Percentiles rank a stretch among this genome's conserved stretches.
phyloP scores from a whole-genome alignment of 2,329 filamentous ascomycete genomes.

The Verticillium klebahnii region DNA sequence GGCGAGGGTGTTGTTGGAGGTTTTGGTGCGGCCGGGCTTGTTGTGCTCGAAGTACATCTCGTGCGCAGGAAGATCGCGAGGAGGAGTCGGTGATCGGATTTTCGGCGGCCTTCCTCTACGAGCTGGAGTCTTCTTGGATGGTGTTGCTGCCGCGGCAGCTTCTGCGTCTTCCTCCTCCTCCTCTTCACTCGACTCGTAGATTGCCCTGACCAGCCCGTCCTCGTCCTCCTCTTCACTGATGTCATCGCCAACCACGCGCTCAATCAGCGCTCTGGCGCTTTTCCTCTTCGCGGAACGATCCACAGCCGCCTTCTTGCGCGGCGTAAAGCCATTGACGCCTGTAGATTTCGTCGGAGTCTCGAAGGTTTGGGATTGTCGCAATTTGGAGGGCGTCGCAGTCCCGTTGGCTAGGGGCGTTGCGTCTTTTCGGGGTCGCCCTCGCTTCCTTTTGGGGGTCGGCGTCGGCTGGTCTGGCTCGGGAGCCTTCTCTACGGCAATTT shows the following conservation, averaged over 20 bases:
- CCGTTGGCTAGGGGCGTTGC: slow-evolving; percentile 16
- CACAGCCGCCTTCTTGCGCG: slow-evolving; percentile 62
- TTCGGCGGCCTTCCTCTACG: slow-evolving; percentile 35
- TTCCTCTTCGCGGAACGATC: slow-evolving; percentile 85
- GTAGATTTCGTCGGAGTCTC: slow-evolving; percentile 34
- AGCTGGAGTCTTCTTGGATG: slow-evolving; percentile 48
- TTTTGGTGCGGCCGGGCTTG: slow-evolving; percentile 73
- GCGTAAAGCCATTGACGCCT: slow-evolving; percentile 43
- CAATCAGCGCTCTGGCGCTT: slow-evolving; percentile 71
- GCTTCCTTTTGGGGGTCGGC: slow-evolving; percentile 27
- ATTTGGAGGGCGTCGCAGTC: slow-evolving; percentile 31
- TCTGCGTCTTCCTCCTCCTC: slow-evolving; percentile 36
- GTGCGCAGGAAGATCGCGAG: slow-evolving; percentile 76
- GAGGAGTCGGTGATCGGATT: slow-evolving; percentile 71
- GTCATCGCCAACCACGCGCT: slow-evolving; percentile 60
- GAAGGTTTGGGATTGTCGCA: slow-evolving; percentile 22
- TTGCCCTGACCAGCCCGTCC: slow-evolving; percentile 63
- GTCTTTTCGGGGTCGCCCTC: slow-evolving; percentile 29
- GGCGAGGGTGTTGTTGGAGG: slow-evolving; percentile 79
- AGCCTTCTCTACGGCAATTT: not conserved
- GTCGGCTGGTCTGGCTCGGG: slow-evolving; percentile 10
- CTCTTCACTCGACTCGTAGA: slow-evolving; percentile 55
- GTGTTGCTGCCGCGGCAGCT: slow-evolving; percentile 26
- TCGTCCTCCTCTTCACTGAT: slow-evolving; percentile 70
- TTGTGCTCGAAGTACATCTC: slow-evolving; percentile 95